Base-by-base conservation (phyloP, 768 basidiomycete species). In the Russula vinacea region DNA sequence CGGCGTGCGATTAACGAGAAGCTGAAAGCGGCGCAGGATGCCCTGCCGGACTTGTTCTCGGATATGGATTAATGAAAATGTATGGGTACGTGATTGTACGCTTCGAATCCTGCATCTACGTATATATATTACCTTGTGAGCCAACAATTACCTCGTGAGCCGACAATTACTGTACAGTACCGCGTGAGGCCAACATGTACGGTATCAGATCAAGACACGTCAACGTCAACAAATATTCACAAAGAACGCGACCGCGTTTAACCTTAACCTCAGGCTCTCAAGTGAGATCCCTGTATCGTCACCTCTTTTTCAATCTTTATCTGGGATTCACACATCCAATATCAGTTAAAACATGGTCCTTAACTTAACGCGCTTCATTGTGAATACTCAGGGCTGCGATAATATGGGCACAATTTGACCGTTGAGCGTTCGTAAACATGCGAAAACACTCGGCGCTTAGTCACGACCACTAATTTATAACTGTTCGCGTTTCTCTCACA, bases 21-120 rank as follows among this genome's bases (percentile, higher is more conserved):
- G 59, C 77, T 87, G 45, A 85, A 79, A 71, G 75, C 75, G 14
- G 78, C 87, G 14, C 85, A 84, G 67, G 83, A 87, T 26, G 79
- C 77, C 2, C 71, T 90, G 47, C 80, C 87, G 0, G 85, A 88
- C 65, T 87, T 82, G 71, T 90, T 90, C 67, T 71, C 65, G 70
- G 78, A 75, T 58, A 62, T 26, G 73, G 73, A 67, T 64, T 60
- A 66, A 49, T 39, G 47, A 53, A 26, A 10, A 6, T 7, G 5
- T 11, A n/a, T 42, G 33, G n/a, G 52, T n/a, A 37, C 22, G 14
- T 37, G 2, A 53, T 35, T 56, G n/a, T 56, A 40, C 19, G 17
- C 55, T 56, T 19, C 17, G 14, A 53, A 22, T 24, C 53, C 53
- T 39, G 2, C 22, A 55, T 55, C 35, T 55, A 39, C 8, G 35